Base-by-base conservation (phyloP, 495 filamentous ascomycete genomes). In the Talaromyces trachyspermus region DNA sequence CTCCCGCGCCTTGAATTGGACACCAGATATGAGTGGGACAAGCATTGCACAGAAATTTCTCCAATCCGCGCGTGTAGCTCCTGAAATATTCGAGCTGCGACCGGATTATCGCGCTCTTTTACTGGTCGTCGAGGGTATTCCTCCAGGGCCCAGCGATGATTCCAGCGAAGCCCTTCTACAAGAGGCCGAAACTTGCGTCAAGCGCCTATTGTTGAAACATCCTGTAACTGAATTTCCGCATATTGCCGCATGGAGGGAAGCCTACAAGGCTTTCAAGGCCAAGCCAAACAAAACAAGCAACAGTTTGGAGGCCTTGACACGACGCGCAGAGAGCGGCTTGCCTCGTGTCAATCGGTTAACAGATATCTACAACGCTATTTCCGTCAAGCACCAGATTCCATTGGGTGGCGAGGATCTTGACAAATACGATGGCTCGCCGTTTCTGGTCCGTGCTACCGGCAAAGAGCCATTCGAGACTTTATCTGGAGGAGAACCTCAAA, bases 351-450 rank as follows among this genome's bases (percentile, higher is more conserved):
- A 65, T 33, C 58, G 60, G 14, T 47, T 65, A 39, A 65, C 62
- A 9, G 60, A 63, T 41, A 63, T 65, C 48, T 63, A 63, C 51
- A 65, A 63, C 39, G 58, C 60, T 15, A 60, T 65, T 24, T 63
- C 60, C 5, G 51, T 65, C 49, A 65, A 63, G 48, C 51, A 65
- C 50, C 58, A 63, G 41, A 57, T 65, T 23, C 62, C 60, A 6
- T 41, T 65, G 0, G 59, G 60, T 11, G 60, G 60, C 25, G 62
- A 65, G 38, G 60, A 65, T 36, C 38, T 65, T 6, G 60, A 63
- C 37, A 63, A 63, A 44, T 65, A 65, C 48, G 26, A 49, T 24
- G 60, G 62, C 0, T 41, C 54, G n/a, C 60, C 62, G 35, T 52
- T 54, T 11, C 42, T 65, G 41, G 41, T 58, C 22, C 54, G 56